phyloP scores from a whole-genome alignment of 345 rosid genomes.

The Melastoma malabathricum region DNA sequence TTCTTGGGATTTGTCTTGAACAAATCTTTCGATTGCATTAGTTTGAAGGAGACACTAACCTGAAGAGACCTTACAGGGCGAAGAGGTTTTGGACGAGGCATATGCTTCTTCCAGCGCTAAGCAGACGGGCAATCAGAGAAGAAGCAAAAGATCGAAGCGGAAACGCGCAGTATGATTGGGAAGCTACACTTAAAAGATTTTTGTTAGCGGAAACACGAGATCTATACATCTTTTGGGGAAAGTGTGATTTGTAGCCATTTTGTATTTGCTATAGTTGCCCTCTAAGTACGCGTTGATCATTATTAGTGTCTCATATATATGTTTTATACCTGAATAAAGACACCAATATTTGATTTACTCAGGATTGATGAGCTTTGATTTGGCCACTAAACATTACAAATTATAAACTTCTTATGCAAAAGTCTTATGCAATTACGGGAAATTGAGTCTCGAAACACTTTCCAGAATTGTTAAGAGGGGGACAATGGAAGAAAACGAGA shows the following conservation, averaged over 20 bases:
- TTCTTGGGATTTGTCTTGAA: neutral
- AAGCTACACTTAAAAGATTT: conserved; percentile 6
- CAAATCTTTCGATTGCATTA: neutral
- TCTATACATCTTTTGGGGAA: conserved; percentile 14
- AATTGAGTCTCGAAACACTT: too few relatives aligned
- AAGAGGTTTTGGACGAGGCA: conserved; percentile 54
- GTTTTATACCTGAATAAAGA: too few relatives aligned
- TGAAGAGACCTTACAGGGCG: conserved; percentile 31
- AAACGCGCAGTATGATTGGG: conserved; percentile 59
- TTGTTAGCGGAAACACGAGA: conserved; percentile 29
- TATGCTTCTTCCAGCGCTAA: conserved; percentile 51
- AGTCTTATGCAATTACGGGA: too few relatives aligned
- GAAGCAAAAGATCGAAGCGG: conserved; percentile 60
- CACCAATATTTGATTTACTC: too few relatives aligned
- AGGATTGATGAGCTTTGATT: too few relatives aligned
- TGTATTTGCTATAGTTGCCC: conserved; percentile 8
- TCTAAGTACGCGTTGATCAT: neutral
- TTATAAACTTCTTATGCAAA: too few relatives aligned
- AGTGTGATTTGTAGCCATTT: conserved; percentile 26
- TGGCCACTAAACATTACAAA: too few relatives aligned
- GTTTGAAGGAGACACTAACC: neutral
- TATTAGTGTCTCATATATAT: neutral
- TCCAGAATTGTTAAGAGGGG: neutral
- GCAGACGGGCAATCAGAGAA: conserved; percentile 48
- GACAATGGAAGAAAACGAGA: neutral